phyloP scores from a whole-genome alignment of 108 stramenopile species.

The Stephanodiscus minutulus region DNA sequence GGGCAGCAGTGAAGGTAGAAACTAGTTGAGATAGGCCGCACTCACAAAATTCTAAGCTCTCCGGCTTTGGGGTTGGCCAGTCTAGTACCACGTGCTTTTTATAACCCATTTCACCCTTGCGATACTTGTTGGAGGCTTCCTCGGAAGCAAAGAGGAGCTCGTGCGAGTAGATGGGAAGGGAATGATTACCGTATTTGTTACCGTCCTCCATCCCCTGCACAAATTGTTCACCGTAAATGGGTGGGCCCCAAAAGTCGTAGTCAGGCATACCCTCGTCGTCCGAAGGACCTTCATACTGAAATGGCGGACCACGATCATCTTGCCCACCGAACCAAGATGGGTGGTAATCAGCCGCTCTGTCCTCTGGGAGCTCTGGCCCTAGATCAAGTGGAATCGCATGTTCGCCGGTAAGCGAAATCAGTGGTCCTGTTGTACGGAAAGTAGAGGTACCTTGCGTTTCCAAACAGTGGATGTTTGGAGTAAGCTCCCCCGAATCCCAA shows the following conservation, averaged over 20 bases:
- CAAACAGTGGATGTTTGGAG: too few species aligned
- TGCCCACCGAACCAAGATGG: constrained; percentile 17
- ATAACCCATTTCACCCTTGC: constrained; percentile 6
- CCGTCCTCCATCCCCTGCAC: neutral
- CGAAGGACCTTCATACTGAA: neutral
- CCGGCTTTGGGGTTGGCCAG: neutral
- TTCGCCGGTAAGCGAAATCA: constrained; percentile 7
- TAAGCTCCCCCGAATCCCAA: constrained; percentile 8
- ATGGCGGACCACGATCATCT: constrained; percentile 12
- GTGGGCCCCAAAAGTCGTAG: neutral
- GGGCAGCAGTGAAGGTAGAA: too few species aligned
- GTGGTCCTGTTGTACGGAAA: constrained; percentile 15
- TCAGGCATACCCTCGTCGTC: neutral
- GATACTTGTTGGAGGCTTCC: constrained; percentile 13
- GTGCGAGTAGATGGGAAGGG: constrained; percentile 26
- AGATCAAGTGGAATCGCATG: constrained; percentile 14
- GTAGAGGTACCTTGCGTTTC: too few species aligned
- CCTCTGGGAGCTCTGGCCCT: neutral
- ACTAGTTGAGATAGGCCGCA: neutral
- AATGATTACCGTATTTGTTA: constrained; percentile 6
- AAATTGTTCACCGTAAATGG: constrained; percentile 21
- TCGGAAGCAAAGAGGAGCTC: constrained; percentile 25
- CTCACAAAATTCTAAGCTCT: neutral
- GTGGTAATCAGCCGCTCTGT: constrained; percentile 5
- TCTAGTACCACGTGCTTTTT: too few species aligned